Base-by-base conservation (phyloP, 495 filamentous ascomycete species). In the Apodospora peruviana region DNA sequence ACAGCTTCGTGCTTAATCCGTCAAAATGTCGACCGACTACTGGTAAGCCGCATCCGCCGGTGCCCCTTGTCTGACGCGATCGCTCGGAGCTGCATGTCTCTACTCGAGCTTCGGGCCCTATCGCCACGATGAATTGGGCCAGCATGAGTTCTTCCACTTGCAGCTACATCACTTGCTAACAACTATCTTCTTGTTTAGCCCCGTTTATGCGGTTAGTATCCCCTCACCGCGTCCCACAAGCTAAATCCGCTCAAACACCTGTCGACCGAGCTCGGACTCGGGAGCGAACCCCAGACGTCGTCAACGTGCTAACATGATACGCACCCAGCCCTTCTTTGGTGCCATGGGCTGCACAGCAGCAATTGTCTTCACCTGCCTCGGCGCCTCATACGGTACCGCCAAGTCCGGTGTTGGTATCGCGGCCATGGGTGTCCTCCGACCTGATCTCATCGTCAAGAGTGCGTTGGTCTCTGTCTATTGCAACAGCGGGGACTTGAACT, bases 361-460 rank as follows among this genome's bases (percentile, higher is more conserved):
- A 69, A 96, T 98, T 69, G 89, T 96, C 61, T 98, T 98, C 80
- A 96, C 91, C 67, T 98, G 91, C 80, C 89, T 98, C 59, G 91
- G 91, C 62, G 91, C 91, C 60, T 90, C 91, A 62, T 98, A 98
- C 76, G 91, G 93, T 69, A 99, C 93, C 58, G 93, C 93, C 60
- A 99, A 99, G 83, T 90, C 94, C 58, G 93, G 94, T 74, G 93
- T 99, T 63, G 93, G 93, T 77, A 95, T 99, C 64, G 88, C 89
- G 64, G 86, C 88, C 58, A 96, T 96, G 88, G 93, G 89, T 83
- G 94, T 99, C 61, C 78, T 99, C 60, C 79, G 93, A 66, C 93
- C 93, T 65, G 93, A 99, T 69, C 76, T 99, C 73, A 96, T 96
- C 72, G 93, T 99, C 64, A 97, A 95, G 86, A 99, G 94, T 97